A percentile compares a stretch with the other conserved stretches of the same genome.
These are phyloP conservation scores for Casuarina cunninghamiana DNA, from an alignment of 306 rosid genomes.

Conservation along the genomic window DNA sequence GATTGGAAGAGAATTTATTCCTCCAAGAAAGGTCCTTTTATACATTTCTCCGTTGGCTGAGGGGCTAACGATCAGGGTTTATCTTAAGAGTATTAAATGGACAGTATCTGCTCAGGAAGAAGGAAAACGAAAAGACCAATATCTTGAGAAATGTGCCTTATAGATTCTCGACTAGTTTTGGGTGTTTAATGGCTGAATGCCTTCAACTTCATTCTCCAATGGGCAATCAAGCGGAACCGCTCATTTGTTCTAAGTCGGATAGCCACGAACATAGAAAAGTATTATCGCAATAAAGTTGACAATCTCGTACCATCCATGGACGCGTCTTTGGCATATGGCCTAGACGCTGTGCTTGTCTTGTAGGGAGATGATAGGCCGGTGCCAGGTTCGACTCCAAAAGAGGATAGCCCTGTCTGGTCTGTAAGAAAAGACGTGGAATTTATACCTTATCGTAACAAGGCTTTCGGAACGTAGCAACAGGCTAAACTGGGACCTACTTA, in stretches of 20 bases:
- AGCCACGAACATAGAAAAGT: too few species aligned
- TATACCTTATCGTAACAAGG: constrained; percentile 37
- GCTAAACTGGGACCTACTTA: not conserved
- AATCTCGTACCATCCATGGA: too few species aligned
- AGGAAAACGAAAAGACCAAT: too few species aligned
- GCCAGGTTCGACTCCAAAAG: constrained; percentile 21
- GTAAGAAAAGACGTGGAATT: constrained; percentile 22
- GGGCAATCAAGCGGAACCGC: not conserved
- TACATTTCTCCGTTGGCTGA: too few species aligned
- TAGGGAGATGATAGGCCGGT: constrained; percentile 30
- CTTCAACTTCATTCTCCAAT: constrained; percentile 4
- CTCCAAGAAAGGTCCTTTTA: too few species aligned
- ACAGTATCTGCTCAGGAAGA: too few species aligned
- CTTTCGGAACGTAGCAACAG: constrained; percentile 26
- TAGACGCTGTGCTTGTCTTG: constrained; percentile 31
- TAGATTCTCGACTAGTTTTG: not conserved
- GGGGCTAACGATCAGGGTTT: too few species aligned
- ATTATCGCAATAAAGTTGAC: too few species aligned
- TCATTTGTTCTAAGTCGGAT: too few species aligned
- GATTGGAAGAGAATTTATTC: not conserved
- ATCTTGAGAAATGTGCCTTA: not conserved
- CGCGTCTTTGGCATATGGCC: not conserved
- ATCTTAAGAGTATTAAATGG: too few species aligned
- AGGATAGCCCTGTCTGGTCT: not conserved
- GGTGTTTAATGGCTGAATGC: not conserved